A percentile compares a stretch with the other conserved stretches of the same genome.
These are phyloP conservation scores for Colletotrichum theobromicola DNA, from an alignment of 2,329 filamentous ascomycete genomes.

Conservation along the genomic window DNA sequence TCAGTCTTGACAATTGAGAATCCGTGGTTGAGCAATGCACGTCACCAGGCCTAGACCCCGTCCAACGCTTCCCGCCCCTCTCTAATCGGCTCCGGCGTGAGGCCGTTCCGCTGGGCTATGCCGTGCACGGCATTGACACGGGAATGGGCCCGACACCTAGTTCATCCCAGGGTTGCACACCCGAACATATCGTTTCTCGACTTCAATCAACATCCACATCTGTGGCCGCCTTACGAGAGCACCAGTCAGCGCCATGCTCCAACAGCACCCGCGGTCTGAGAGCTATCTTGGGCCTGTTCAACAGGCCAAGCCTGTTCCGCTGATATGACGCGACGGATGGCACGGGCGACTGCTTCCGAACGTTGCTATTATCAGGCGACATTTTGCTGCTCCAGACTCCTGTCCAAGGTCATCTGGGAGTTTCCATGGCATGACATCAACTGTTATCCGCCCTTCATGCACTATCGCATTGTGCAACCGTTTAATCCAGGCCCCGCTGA, in stretches of 20 bases:
- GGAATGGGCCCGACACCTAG: background rate
- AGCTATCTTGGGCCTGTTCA: background rate
- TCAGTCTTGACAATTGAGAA: background rate
- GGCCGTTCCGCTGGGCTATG: background rate
- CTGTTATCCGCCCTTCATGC: background rate
- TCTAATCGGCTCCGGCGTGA: background rate
- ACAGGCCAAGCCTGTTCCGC: background rate
- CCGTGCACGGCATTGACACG: background rate
- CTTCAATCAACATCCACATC: background rate
- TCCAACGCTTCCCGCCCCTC: background rate
- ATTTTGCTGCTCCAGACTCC: background rate
- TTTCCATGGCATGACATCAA: background rate
- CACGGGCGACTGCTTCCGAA: background rate
- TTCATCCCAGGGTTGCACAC: background rate
- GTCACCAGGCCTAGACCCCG: background rate
- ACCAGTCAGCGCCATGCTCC: background rate
- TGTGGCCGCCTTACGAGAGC: background rate
- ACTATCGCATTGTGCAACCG: background rate
- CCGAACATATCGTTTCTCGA: background rate
- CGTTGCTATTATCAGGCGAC: background rate
- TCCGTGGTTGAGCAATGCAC: background rate
- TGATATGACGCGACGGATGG: background rate
- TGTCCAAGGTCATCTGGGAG: background rate
- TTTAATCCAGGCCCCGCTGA: background rate
- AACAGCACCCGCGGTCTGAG: background rate